phyloP scores from a whole-genome alignment of 768 basidiomycete genomes.

The Hortiboletus flavorubellus region DNA sequence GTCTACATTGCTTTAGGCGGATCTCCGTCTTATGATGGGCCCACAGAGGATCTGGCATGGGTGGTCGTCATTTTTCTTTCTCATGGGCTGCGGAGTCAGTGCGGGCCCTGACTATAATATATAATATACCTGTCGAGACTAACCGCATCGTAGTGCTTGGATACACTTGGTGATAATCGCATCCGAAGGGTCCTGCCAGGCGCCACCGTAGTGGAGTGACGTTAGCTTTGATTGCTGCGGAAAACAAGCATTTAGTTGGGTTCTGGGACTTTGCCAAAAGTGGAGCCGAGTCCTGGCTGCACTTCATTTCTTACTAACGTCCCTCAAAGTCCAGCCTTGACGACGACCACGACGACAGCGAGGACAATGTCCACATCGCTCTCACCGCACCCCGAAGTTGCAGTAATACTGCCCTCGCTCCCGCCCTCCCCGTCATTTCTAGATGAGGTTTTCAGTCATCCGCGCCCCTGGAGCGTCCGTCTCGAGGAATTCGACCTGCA shows the following conservation, averaged over 20 bases:
- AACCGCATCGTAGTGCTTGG: not conserved
- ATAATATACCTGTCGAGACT: too few relatives aligned
- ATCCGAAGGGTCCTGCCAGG: too few relatives aligned
- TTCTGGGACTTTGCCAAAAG: constrained; percentile 2
- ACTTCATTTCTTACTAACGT: not conserved
- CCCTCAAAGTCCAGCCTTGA: not conserved
- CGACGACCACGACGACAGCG: constrained; percentile 12
- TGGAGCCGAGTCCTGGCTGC: constrained; percentile 15
- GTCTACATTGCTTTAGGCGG: constrained; percentile 38
- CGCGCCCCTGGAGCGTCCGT: constrained; percentile 34
- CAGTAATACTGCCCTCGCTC: constrained; percentile 28
- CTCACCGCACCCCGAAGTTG: constrained; percentile 9
- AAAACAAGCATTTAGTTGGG: constrained; percentile 39
- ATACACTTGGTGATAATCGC: not conserved
- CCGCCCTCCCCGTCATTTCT: constrained; percentile 36
- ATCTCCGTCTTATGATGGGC: not conserved
- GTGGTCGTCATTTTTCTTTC: not conserved
- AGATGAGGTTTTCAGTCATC: constrained; percentile 45
- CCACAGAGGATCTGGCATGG: not conserved
- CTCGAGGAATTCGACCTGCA: constrained; percentile 19
- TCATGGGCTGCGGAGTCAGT: not conserved
- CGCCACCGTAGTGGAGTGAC: too few relatives aligned
- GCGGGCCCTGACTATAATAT: not conserved
- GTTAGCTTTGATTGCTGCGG: not conserved
- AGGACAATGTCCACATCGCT: constrained; percentile 18